These are phyloP conservation scores for Graphium sp. DNA, from an alignment of 2,329 filamentous ascomycete species.

Conservation along the genomic window DNA sequence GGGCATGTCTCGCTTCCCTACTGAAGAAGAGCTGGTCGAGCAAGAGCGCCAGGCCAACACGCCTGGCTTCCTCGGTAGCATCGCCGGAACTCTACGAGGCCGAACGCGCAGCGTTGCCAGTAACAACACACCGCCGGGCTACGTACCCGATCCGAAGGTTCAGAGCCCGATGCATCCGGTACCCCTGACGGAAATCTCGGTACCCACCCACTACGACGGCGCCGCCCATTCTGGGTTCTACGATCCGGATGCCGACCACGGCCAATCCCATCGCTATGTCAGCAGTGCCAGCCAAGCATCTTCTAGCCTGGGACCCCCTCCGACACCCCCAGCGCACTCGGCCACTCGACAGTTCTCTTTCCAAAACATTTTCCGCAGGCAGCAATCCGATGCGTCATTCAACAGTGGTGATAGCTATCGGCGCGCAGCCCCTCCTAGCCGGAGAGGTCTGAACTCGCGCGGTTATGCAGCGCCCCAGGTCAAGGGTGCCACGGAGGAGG, in stretches of 20 bases:
- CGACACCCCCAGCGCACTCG: too few relatives aligned
- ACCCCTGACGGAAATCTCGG: slow-evolving; percentile 42
- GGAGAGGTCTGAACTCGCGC: slow-evolving; percentile 11
- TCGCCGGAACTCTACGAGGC: slow-evolving; percentile 36
- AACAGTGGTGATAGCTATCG: slow-evolving; percentile 12
- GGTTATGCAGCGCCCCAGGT: slow-evolving; percentile 22
- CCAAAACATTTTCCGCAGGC: slow-evolving; percentile 55
- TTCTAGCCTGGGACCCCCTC: too few relatives aligned
- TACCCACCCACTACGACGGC: slow-evolving; percentile 25
- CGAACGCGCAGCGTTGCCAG: slow-evolving; percentile 16
- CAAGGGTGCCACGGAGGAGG: slow-evolving; percentile 60
- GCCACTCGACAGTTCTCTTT: slow-evolving; percentile 80
- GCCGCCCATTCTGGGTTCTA: neutral
- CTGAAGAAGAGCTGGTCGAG: slow-evolving; percentile 42
- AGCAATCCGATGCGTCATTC: slow-evolving; percentile 17
- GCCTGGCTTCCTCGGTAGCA: slow-evolving; percentile 32
- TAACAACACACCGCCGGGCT: slow-evolving; percentile 13
- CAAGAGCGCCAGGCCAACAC: slow-evolving; percentile 18
- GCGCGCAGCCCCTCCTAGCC: slow-evolving; percentile 1
- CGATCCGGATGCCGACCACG: too few relatives aligned
- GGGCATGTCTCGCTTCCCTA: slow-evolving; percentile 75
- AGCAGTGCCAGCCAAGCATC: too few relatives aligned
- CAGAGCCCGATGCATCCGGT: slow-evolving; percentile 44
- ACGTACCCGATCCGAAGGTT: slow-evolving; percentile 18
- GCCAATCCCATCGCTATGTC: too few relatives aligned